Evolutionary conservation across 2,329 filamentous ascomycete genomes (phyloP), one percentile per base, ranked within the genome.

Genomic region (Monilinia vaccinii-corymbosi): DNA sequence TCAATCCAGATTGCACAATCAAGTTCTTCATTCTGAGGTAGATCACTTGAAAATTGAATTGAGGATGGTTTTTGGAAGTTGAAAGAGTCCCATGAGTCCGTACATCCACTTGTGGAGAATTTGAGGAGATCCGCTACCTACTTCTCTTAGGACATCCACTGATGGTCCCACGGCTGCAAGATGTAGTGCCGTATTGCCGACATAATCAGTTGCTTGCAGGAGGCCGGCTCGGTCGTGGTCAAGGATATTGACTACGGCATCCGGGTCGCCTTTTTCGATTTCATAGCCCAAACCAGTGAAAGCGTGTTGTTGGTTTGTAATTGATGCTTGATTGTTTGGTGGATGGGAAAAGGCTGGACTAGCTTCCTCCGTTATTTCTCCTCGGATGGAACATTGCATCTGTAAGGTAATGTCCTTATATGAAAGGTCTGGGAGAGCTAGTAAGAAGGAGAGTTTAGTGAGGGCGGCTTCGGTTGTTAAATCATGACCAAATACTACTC

Each of bases 401-500:
- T 80, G 76, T 64, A 75, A 76, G 2, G 79, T 77, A 14, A 88
- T 82, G n/a, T 83, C 80, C 52, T 78, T 75, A 5, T 82, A 77
- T 0, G 78, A 80, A 14, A 83, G 74, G 40, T 77, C 79, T 2
- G 83, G 81, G 5, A 83, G 73, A 1, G 83, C 82, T 3, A 89
- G 77, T 3, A 89, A 76, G 69, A 65, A 70, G 1, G 66, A 69
- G 1, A 73, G 65, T 64, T 73, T 73, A 0, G 71, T 73, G 5
- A 73, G 58, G 0, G 69, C 69, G 1, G 69, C 69, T 74, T 89
- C 86, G 4, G 83, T 84, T 0, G 86, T 89, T 75, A 88, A 77
- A 65, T 88, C 85, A 60, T 85, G 78, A 1, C 86, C 86, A 58
- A 86, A 84, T 3, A 88, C 83, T 1, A 89, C 84, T 2, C 86